Base-by-base conservation (phyloP, 179 eudicot genomes). In the Silene noctiflora region DNA sequence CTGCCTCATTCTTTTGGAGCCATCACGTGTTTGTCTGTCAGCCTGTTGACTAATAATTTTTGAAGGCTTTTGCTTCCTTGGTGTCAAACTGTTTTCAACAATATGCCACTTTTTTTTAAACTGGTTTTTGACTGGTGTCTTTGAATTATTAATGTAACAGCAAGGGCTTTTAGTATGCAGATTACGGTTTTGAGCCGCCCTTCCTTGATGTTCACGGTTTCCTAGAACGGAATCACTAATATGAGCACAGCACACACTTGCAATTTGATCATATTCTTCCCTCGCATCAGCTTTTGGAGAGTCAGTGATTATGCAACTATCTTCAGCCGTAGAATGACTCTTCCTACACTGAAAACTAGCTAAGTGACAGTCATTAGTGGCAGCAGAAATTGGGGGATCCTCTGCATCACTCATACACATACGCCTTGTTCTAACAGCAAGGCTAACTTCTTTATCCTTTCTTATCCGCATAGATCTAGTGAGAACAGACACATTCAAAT, bases 321-420 rank as follows among this genome's bases (percentile, higher is more conserved):
- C 73, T 39, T 24, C 77, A 59, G 46, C 71, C 53, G 33, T 29
- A 55, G 59, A 29, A 27, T 76, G 74, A 63, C 39, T 81, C 7
- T 12, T 58, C 84, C 61, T 65, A 71, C 76, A 62, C 63, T 17
- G 72, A 69, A 12, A 72, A 58, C 69, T 51, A 62, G 75, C 20
- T 42, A 48, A 48, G 74, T 27, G 24, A 13, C 48, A 6, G 46
- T 71, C 73, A 0, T 25, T 65, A 24, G 70, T 51, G 67, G 75
- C 72, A 72, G 68, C 82, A 82, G 56, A 55, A 68, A 68, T 59
- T 31, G 53, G 66, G 9, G 75, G 33, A 59, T 81, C 48, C 68
- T 81, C 77, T 31, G 74, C 25, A 10, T 81, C 84, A 58, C 76
- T 77, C 83, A 77, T 19, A 82, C 76, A 77, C 83, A 76, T 75